Evolutionary conservation across 2,329 filamentous ascomycete genomes (phyloP).

Genomic region (Venturia effusa): DNA sequence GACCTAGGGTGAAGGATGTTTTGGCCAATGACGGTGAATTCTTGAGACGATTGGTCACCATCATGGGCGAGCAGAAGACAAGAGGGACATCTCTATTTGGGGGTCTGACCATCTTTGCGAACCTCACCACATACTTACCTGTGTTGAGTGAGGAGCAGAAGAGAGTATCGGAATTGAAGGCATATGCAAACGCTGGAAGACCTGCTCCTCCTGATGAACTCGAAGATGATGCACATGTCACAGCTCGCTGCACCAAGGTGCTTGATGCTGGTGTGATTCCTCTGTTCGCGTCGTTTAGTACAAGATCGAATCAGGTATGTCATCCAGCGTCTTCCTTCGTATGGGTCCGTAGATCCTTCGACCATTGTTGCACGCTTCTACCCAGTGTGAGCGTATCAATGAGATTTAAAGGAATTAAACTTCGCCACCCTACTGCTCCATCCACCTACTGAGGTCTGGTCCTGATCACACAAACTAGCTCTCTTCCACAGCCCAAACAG

Average conservation of each 20-base stretch:
- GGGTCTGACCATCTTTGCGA: constrained; percentile 51
- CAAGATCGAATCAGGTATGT: constrained; percentile 18
- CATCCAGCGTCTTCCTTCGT: not conserved
- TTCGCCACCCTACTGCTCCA: not conserved
- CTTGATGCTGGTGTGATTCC: constrained; percentile 71
- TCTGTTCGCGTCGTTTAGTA: constrained; percentile 65
- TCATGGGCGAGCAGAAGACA: constrained; percentile 38
- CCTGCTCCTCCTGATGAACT: constrained; percentile 50
- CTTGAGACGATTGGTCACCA: constrained; percentile 57
- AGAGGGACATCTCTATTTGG: constrained; percentile 13
- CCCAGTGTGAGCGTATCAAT: not conserved
- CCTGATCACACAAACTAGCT: constrained; percentile 35
- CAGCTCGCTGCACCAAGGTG: constrained; percentile 62
- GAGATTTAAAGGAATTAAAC: not conserved
- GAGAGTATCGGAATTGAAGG: constrained; percentile 82
- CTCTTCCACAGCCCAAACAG: constrained; percentile 50
- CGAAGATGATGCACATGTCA: constrained; percentile 66
- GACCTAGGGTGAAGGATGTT: constrained; percentile 73
- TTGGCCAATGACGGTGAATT: constrained; percentile 59
- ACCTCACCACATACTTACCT: constrained; percentile 73
- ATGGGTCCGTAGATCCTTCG: not conserved
- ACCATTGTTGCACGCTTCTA: not conserved
- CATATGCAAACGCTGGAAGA: constrained; percentile 80
- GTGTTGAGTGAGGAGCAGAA: constrained; percentile 79
- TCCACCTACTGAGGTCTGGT: not conserved